Evolutionary conservation across 73 alveolate species (phyloP).

Genomic region (Uronychia binucleata): DNA sequence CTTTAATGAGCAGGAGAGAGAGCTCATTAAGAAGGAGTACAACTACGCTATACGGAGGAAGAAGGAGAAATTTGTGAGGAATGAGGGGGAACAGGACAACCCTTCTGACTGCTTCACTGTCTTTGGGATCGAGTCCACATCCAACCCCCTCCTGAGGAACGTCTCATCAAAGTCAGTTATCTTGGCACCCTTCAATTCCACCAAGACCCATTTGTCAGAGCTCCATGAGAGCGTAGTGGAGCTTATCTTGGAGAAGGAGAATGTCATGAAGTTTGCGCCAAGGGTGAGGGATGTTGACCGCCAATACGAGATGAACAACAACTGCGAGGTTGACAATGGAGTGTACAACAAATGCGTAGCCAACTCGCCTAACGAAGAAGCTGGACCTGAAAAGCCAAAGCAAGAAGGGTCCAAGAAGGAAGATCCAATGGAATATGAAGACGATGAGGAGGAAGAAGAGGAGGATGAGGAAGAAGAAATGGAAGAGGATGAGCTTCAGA

Average conservation of each 20-base stretch:
- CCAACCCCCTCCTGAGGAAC: conserved; percentile 34
- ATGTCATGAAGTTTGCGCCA: conserved; percentile 62
- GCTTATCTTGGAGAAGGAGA: conserved; percentile 62
- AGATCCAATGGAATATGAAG: too few relatives aligned
- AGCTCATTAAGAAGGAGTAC: conserved; percentile 34
- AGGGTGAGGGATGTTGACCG: conserved; percentile 75
- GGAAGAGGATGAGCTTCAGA: too few relatives aligned
- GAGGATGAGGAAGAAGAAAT: conserved; percentile 6
- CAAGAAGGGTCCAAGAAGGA: neutral
- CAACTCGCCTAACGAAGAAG: conserved; percentile 15
- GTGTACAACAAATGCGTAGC: conserved; percentile 46
- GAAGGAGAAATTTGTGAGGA: conserved; percentile 15
- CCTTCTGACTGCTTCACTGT: conserved; percentile 58
- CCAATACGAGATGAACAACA: conserved; percentile 77
- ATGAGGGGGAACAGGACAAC: conserved; percentile 11
- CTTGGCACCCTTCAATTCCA: conserved; percentile 77
- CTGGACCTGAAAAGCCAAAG: neutral
- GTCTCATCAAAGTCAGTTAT: conserved; percentile 62
- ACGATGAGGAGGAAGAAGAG: conserved; percentile 12
- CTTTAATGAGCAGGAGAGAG: conserved; percentile 40
- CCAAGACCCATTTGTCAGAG: too few relatives aligned
- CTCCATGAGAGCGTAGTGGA: too few relatives aligned
- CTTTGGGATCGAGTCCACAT: conserved; percentile 34
- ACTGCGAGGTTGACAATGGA: conserved; percentile 82
- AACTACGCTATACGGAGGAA: conserved; percentile 34